A percentile compares a stretch with the other conserved stretches of the same genome.
Conservation (phyloP, 495 filamentous ascomycete species). For the Trichocladium antarcticum region DNA sequence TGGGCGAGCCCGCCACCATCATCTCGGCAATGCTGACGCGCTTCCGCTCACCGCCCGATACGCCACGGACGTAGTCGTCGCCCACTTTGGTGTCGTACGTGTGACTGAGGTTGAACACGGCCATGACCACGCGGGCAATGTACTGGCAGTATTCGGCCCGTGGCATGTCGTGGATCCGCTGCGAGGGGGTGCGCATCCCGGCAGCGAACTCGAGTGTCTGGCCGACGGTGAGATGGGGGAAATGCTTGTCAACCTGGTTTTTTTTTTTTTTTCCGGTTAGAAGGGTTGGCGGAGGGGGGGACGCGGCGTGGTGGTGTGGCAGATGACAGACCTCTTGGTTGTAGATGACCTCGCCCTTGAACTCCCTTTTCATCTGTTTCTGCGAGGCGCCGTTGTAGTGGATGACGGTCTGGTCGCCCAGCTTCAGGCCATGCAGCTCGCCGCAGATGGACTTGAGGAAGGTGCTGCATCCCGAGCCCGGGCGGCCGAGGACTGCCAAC, state of each 20-base stretch:
- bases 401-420: conserved; percentile 36
- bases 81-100: conserved; percentile 66
- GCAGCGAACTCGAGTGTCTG: conserved; percentile 56
- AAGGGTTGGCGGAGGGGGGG: too few species aligned
- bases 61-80: conserved; percentile 66
- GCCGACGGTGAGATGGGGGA: conserved; percentile 55
- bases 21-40: conserved; percentile 45
- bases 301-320: too few species aligned
- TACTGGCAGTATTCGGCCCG: conserved; percentile 52
- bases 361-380: conserved; percentile 45
- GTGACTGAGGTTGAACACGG: conserved; percentile 55
- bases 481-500: conserved; percentile 66
- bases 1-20: conserved; percentile 35
- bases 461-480: conserved; percentile 46
- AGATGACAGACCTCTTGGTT: conserved; percentile 21
- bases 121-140: conserved; percentile 59
- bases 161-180: conserved; percentile 50
- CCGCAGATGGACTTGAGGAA: conserved; percentile 63
- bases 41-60: conserved; percentile 48
- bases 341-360: conserved; percentile 55
- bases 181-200: conserved; percentile 56
- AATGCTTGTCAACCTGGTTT: conserved; percentile 57
- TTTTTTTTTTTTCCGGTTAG: too few species aligned
- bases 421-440: conserved; percentile 45
- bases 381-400: conserved; percentile 43